Percentiles rank a stretch among this genome's conserved stretches.
Evolutionary conservation across 495 filamentous ascomycete genomes (phyloP).

Genomic region (Tuber melanosporum): DNA sequence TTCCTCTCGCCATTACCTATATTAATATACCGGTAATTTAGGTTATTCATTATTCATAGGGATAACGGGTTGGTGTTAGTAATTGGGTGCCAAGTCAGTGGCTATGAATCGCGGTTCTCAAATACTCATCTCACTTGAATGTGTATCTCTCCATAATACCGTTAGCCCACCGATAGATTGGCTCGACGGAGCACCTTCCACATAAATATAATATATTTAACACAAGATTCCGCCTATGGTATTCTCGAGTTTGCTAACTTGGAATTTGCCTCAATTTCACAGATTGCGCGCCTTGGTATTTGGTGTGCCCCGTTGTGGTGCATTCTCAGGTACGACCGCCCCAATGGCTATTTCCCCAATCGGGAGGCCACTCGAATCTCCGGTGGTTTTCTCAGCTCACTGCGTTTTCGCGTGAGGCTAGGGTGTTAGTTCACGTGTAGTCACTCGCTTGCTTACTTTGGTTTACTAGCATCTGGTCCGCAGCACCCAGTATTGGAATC

Average conservation of each 20-base stretch:
- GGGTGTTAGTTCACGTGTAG: neutral
- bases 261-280: neutral
- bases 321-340: neutral
- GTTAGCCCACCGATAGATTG: neutral
- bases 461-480: neutral
- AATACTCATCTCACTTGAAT: neutral
- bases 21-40: neutral
- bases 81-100: neutral
- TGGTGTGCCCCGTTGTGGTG: neutral
- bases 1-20: neutral
- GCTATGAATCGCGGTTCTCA: neutral
- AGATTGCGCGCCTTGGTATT: neutral
- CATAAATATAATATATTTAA: too few relatives aligned
- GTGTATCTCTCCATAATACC: neutral
- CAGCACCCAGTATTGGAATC: neutral
- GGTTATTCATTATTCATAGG: neutral
- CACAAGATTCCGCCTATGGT: neutral
- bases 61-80: neutral
- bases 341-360: neutral
- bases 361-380: neutral
- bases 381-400: neutral
- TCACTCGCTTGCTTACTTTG: constrained; percentile 1
- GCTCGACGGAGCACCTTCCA: neutral
- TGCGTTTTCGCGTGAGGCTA: neutral
- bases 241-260: neutral